A percentile compares a stretch with the other conserved stretches of the same genome.
Evolutionary conservation across 352 stramenopile species (phyloP).

Genomic region (Globisporangium emineosum): DNA sequence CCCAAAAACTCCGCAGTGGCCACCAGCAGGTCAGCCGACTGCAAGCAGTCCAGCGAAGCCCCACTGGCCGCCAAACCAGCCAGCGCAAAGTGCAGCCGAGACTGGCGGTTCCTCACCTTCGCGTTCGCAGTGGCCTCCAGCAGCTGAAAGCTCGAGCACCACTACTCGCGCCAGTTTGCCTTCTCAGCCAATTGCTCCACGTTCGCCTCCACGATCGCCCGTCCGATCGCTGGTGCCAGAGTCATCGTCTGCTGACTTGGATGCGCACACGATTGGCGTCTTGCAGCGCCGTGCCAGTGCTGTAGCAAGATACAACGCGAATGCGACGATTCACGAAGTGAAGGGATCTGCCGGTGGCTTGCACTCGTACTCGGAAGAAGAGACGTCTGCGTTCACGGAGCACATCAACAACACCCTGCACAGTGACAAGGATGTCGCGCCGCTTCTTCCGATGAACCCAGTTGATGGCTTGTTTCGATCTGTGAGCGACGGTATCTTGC

Average conservation of each 20-base stretch:
- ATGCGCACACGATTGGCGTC: conserved; percentile 55
- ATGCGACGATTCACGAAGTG: conserved; percentile 75
- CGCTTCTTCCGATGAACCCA: conserved; percentile 73
- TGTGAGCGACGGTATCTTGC: conserved; percentile 80
- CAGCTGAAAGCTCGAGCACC: conserved; percentile 6
- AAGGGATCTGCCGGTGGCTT: conserved; percentile 70
- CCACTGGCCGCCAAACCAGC: conserved; percentile 35
- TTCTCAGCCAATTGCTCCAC: conserved; percentile 18
- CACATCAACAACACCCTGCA: conserved; percentile 91
- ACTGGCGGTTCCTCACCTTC: background rate
- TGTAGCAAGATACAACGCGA: conserved; percentile 52
- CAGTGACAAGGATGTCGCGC: conserved; percentile 57
- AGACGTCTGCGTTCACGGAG: conserved; percentile 88
- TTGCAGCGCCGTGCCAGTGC: conserved; percentile 62
- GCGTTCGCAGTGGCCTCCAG: conserved; percentile 49
- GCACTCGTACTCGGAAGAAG: conserved; percentile 90
- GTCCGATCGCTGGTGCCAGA: conserved; percentile 15
- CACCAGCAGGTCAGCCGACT: conserved; percentile 10
- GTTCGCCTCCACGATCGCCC: conserved; percentile 25
- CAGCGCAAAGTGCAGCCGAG: conserved; percentile 17
- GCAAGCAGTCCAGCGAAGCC: conserved; percentile 27
- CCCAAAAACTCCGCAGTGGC: conserved; percentile 13
- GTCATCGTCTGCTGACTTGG: conserved; percentile 15
- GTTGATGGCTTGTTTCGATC: conserved; percentile 78
- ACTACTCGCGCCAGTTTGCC: background rate